Conservation (phyloP, 2,329 filamentous ascomycete species). For the Colletotrichum phormii region DNA sequence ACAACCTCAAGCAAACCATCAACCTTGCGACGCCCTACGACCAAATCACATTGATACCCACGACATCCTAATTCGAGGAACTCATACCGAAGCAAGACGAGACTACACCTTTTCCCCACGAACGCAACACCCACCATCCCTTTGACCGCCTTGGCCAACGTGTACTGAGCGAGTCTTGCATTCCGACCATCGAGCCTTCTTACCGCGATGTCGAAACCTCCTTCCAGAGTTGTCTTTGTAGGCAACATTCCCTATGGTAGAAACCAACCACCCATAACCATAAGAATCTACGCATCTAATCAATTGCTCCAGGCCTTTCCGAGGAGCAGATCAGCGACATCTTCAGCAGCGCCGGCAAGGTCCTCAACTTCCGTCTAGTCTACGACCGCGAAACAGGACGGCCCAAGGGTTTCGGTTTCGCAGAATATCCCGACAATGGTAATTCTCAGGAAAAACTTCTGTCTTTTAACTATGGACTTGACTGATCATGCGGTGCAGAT, state of each 20-base stretch:
- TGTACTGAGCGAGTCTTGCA: neutral
- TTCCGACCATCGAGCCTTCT: neutral
- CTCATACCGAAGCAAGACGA: neutral
- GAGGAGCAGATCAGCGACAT: slow-evolving; percentile 97
- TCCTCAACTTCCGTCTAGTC: slow-evolving; percentile 91
- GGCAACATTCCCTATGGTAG: slow-evolving; percentile 87
- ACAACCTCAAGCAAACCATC: neutral
- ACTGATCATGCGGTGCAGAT: slow-evolving; percentile 53
- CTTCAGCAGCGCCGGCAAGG: slow-evolving; percentile 89
- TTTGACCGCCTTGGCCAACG: neutral
- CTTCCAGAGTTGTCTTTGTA: slow-evolving; percentile 84
- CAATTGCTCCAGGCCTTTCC: slow-evolving; percentile 75
- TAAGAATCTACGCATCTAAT: neutral
- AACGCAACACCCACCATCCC: neutral
- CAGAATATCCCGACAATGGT: slow-evolving; percentile 94
- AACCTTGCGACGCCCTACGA: neutral
- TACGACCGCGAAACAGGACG: slow-evolving; percentile 95
- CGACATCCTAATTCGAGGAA: neutral
- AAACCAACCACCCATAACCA: slow-evolving; percentile 26
- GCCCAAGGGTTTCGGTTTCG: slow-evolving; percentile 96
- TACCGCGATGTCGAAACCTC: slow-evolving; percentile 77
- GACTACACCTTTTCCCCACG: no score
- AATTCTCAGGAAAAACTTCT: neutral
- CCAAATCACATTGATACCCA: neutral
- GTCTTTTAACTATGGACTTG: no score